Conservation (phyloP, 441 rosid genomes). For the Pelargonium exstipulatum region DNA sequence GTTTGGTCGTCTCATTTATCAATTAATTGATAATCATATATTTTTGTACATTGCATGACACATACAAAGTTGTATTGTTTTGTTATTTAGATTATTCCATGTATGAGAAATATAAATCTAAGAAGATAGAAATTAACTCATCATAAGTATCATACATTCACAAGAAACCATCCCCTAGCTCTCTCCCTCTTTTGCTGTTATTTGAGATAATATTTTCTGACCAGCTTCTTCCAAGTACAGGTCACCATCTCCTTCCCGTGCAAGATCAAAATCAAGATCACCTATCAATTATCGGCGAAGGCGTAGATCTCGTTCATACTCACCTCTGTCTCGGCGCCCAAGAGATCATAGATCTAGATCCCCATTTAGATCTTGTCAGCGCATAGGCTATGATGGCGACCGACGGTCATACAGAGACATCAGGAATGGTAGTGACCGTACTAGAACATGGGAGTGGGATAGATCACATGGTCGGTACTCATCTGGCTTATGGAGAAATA, state of each 20-base stretch:
- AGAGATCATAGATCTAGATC: slow-evolving; percentile 72
- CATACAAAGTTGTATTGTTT: no score
- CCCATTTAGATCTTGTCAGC: slow-evolving; percentile 49
- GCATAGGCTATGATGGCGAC: slow-evolving; percentile 54
- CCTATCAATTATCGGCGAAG: slow-evolving; percentile 58
- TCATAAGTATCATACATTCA: neutral
- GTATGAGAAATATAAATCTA: no score
- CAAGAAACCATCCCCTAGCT: neutral
- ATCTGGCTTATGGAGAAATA: slow-evolving; percentile 60
- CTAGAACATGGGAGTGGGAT: slow-evolving; percentile 43
- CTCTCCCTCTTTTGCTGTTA: neutral
- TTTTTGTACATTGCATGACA: no score
- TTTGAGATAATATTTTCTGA: slow-evolving; percentile 9
- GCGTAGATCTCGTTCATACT: slow-evolving; percentile 61
- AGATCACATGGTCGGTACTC: slow-evolving; percentile 53
- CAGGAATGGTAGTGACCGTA: slow-evolving; percentile 48
- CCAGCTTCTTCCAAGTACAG: slow-evolving; percentile 35
- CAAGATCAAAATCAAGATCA: slow-evolving; percentile 69
- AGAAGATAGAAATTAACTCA: no score
- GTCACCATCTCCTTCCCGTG: slow-evolving; percentile 68
- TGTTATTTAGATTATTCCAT: no score
- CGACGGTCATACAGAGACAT: slow-evolving; percentile 49
- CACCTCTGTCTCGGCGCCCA: slow-evolving; percentile 52
- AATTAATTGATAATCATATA: no score
- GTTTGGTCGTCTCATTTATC: no score